Conservation (phyloP, 129 eudicot genomes). For the Rutidosis leptorrhynchoides region DNA sequence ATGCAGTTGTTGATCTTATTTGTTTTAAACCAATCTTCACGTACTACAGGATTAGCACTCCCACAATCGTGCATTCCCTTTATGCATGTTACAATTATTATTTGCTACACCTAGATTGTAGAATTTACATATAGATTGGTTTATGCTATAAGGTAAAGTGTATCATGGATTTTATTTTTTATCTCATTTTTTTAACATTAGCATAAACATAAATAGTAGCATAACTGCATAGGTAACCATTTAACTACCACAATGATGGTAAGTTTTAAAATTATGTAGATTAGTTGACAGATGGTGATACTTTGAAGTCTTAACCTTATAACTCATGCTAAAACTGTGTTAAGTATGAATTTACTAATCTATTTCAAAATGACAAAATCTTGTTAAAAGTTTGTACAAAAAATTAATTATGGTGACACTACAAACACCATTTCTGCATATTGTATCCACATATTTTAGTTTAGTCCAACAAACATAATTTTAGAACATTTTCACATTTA, state of each 20-base stretch:
- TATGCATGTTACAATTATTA: not conserved
- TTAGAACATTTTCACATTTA: no score
- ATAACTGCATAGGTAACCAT: conserved; percentile 10
- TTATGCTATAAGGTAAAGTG: conserved; percentile 2
- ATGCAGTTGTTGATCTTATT: not conserved
- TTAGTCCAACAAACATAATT: no score
- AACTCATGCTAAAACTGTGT: not conserved
- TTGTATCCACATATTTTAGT: no score
- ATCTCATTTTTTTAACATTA: not conserved
- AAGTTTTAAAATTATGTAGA: not conserved
- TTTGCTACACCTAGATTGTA: conserved; percentile 10
- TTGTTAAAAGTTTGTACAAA: not conserved
- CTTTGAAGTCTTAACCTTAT: not conserved
- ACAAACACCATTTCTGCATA: no score
- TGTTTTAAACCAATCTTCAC: not conserved
- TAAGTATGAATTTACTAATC: not conserved
- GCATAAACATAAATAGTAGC: not conserved
- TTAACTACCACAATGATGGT: not conserved
- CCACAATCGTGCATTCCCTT: not conserved
- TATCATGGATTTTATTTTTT: not conserved
- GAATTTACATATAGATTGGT: not conserved
- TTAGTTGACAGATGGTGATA: not conserved
- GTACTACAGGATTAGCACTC: not conserved
- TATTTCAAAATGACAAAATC: not conserved
- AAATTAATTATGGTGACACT: not conserved